Evolutionary conservation across 208 protist species (phyloP), one percentile per base, ranked within the genome.

Genomic region (Trypanosoma congolense): DNA sequence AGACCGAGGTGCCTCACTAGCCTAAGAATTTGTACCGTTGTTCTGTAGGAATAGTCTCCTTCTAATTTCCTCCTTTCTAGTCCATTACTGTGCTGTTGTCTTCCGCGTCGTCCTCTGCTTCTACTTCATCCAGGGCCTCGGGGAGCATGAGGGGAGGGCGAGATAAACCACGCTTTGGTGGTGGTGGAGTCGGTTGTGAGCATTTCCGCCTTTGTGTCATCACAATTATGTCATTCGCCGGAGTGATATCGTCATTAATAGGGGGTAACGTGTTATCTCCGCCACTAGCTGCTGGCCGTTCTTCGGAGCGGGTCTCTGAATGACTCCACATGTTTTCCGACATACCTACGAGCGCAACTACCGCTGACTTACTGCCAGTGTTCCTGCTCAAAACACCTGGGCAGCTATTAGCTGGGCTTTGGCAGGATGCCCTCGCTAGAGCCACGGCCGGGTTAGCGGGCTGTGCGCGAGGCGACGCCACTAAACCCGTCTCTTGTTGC

Each of bases 321-420:
- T 9, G 30, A 22, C 30, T 61, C 70, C 70, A 76, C 51, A 76
- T 40, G 40, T 28, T 70, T 41, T 76, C 70, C 22, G 41, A 55
- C 10, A 63, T 62, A 2, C 36, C 57, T 18, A 71, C 55, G 21
- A 71, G 52, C 21, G 58, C 70, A 4, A 24, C 44, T 2, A 44
- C 52, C 18, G 50, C 48, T 4, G 55, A 38, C 3, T 29, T 25
- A 29, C 31, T 47, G n/a, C 21, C 29, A 10, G 10, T 21, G 16
- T 31, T 6, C 10, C 19, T 35, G 35, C 2, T 54, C 14, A 9
- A 0, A 54, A 33, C 4, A 40, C 8, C 33, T 35, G 19, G 22
- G 19, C 18, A 33, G 26, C 33, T 12, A 38, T 12, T 38, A 38
- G 33, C n/a, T n/a, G n/a, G n/a, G n/a, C n/a, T n/a, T n/a, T n/a